Base-by-base conservation (phyloP, 768 basidiomycete genomes). In the Lactarius trivialis region DNA sequence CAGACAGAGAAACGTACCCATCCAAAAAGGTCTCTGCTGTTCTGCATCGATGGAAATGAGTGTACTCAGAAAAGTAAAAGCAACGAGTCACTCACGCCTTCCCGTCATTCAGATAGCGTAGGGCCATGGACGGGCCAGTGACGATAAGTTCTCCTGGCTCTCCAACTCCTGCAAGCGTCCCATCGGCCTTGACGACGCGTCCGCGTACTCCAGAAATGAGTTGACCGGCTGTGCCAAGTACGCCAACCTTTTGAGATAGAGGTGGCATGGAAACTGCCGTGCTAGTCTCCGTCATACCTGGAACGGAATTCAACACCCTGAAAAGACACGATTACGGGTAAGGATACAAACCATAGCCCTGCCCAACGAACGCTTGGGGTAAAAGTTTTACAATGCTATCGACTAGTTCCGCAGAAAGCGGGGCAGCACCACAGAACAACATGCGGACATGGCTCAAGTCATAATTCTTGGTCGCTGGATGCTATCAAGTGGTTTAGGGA, bases 271-370 rank as follows among this genome's bases (percentile, higher is more conserved):
- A 70, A 12, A 80, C 75, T 2, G 80, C 76, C 0, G 84, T 84
- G 56, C 77, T 76, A 0, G 83, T 79, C 70, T 90, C 88, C 0
- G 88, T 90, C 83, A 86, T 81, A 15, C 88, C 87, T 88, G 17
- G 39, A 28, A 9, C 39, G 45, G 8, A n/a, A 17, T 6, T 60
- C 2, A 37, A 39, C 21, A 3, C 36, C 37, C 45, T 5, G 21
- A 6, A 21, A 24, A 34, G 36, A 41, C 2, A 33, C 5, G 6
- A 55, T 51, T 24, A 39, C 12, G 2, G 12, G 26, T 7, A 7
- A 24, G 41, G 21, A 39, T 4, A 61, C 72, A 30, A 58, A 81
- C 84, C 85, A 58, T 84, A 85, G 8, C 79, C 81, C 70, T 87
- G 85, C 4, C 84, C 85, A 41, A 87, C 79, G 55, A 79, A 73